Evolutionary conservation across 148 eudicot genomes (phyloP).

Genomic region (Heliamphora exappendiculata): DNA sequence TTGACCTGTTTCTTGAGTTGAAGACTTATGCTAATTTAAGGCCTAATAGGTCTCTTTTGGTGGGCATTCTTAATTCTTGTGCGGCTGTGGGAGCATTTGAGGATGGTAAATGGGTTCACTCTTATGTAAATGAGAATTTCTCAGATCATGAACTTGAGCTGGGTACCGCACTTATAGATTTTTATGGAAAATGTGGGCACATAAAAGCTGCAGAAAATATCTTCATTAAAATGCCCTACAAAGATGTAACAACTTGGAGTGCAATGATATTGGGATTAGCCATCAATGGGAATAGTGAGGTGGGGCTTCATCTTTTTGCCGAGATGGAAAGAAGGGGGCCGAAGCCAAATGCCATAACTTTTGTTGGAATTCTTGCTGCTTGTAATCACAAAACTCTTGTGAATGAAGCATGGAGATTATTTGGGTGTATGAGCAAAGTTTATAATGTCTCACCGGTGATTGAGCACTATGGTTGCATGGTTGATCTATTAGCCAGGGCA

Average conservation of each 20-base stretch:
- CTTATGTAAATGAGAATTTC: conserved; percentile 12
- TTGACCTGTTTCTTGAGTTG: conserved; percentile 20
- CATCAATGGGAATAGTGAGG: conserved; percentile 22
- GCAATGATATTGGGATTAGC: conserved; percentile 31
- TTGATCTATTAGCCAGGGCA: conserved; percentile 25
- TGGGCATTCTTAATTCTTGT: conserved; percentile 22
- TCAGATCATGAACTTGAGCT: conserved; percentile 21
- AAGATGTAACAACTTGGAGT: conserved; percentile 31
- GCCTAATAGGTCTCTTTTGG: conserved; percentile 21
- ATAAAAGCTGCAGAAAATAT: conserved; percentile 13
- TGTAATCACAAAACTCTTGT: conserved; percentile 21
- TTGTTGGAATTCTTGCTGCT: conserved; percentile 21
- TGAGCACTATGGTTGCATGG: conserved; percentile 36
- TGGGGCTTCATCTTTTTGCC: conserved; percentile 17
- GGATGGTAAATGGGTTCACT: conserved; percentile 23
- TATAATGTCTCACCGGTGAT: conserved; percentile 19
- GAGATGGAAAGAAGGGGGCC: conserved; percentile 30
- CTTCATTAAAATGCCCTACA: conserved; percentile 16
- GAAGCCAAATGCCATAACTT: conserved; percentile 28
- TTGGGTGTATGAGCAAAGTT: conserved; percentile 28
- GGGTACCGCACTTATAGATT: conserved; percentile 25
- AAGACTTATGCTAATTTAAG: conserved; percentile 16
- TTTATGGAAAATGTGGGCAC: conserved; percentile 27
- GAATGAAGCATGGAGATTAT: conserved; percentile 20
- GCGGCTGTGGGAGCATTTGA: conserved; percentile 26